Percentiles rank a stretch among this genome's conserved stretches.
These are phyloP conservation scores for Handroanthus guayacan DNA, from an alignment of 257 asterid species.

Conservation along the genomic window DNA sequence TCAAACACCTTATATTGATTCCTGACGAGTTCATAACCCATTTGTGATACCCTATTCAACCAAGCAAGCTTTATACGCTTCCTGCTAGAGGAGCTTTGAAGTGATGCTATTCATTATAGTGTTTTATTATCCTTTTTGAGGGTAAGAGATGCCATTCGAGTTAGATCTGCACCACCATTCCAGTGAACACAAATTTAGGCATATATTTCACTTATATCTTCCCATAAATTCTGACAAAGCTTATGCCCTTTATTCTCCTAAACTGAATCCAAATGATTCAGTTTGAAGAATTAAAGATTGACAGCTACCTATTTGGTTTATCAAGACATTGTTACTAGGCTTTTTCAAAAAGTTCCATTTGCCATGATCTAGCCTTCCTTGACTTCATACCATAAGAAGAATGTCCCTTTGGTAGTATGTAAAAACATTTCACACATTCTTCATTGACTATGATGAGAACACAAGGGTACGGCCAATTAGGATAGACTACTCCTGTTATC, in stretches of 20 bases:
- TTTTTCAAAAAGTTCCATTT: not conserved
- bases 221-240: not conserved
- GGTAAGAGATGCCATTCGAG: not conserved
- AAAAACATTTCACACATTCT: conserved; percentile 1
- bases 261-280: not conserved
- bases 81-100: not conserved
- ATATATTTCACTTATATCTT: not conserved
- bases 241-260: not conserved
- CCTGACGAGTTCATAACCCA: not conserved
- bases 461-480: not conserved
- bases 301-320: conserved; percentile 17
- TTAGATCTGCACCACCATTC: too few relatives aligned
- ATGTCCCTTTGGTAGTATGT: not conserved
- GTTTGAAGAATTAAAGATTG: not conserved
- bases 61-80: conserved; percentile 5
- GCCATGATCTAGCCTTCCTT: not conserved
- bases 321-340: not conserved
- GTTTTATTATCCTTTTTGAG: not conserved
- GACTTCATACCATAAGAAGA: not conserved
- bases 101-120: not conserved
- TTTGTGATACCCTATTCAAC: not conserved
- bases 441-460: not conserved
- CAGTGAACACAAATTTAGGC: too few relatives aligned
- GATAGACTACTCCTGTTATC: not conserved
- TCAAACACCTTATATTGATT: conserved; percentile 9